A percentile compares a stretch with the other conserved stretches of the same genome.
These are phyloP conservation scores for Arthrinium phaeospermum DNA, from an alignment of 2,329 filamentous ascomycete genomes.

Conservation along the genomic window DNA sequence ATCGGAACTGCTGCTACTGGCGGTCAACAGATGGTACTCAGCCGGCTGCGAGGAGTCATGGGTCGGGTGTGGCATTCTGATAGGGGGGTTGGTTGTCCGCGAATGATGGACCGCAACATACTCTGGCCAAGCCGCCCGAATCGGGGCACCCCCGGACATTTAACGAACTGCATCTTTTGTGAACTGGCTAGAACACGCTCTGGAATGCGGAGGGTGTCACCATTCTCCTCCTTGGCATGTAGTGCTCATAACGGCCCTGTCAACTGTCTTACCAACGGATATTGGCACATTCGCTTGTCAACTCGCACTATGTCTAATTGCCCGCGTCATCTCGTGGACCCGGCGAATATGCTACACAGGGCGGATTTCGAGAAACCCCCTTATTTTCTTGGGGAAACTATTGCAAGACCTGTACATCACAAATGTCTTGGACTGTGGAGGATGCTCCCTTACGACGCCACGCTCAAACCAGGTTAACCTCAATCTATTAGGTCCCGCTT, in stretches of 20 bases:
- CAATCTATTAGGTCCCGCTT: background rate
- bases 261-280: background rate
- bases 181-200: background rate
- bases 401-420: background rate
- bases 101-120: background rate
- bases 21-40: background rate
- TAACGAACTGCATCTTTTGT: background rate
- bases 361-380: background rate
- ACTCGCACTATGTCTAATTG: background rate
- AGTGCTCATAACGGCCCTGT: background rate
- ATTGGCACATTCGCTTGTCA: background rate
- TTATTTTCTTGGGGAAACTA: background rate
- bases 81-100: background rate
- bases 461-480: too few species aligned
- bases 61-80: background rate
- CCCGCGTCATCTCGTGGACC: background rate
- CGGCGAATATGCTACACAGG: background rate
- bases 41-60: background rate
- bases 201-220: background rate
- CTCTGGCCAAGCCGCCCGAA: background rate
- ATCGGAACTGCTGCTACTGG: background rate
- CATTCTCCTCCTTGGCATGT: background rate
- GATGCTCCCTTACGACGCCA: background rate
- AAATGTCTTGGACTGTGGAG: background rate
- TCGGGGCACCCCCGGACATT: background rate